Conservation (phyloP, 2,329 filamentous ascomycete species). For the Ceratocystis variospora region DNA sequence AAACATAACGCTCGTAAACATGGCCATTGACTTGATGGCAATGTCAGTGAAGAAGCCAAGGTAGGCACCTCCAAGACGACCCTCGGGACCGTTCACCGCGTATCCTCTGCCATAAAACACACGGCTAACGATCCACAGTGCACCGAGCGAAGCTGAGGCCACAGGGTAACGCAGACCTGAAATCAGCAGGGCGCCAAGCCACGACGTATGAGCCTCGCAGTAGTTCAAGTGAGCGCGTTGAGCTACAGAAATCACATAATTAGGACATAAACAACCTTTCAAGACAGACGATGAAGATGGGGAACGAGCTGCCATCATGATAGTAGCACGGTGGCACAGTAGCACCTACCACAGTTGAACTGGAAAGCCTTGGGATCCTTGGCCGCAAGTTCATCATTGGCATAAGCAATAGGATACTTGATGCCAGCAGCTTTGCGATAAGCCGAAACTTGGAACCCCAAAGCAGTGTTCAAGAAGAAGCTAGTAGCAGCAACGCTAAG, state of each 20-base stretch:
- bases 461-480: slow-evolving; percentile 44
- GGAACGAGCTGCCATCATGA: not conserved
- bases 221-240: slow-evolving; percentile 52
- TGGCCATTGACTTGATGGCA: slow-evolving; percentile 31
- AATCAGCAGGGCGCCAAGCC: slow-evolving; percentile 40
- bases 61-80: slow-evolving; percentile 31
- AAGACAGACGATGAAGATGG: not conserved
- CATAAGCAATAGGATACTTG: slow-evolving; percentile 45
- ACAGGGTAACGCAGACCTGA: slow-evolving; percentile 42
- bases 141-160: slow-evolving; percentile 36
- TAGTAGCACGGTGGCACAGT: not conserved
- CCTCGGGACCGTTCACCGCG: slow-evolving; percentile 33
- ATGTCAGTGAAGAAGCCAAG: slow-evolving; percentile 28
- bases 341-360: slow-evolving; percentile 48
- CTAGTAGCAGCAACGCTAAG: slow-evolving; percentile 43
- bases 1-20: slow-evolving; percentile 31
- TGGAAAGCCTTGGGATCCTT: slow-evolving; percentile 39
- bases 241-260: slow-evolving; percentile 25
- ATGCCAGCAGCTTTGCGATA: slow-evolving; percentile 41
- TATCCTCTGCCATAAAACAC: slow-evolving; percentile 45
- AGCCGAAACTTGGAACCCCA: slow-evolving; percentile 34
- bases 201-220: slow-evolving; percentile 44
- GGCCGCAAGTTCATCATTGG: slow-evolving; percentile 37
- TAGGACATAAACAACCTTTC: not conserved
- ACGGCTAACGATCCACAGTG: slow-evolving; percentile 39